Evolutionary conservation across 805 yeast species (phyloP).

Genomic region (Saccharomycopsis sp.): DNA sequence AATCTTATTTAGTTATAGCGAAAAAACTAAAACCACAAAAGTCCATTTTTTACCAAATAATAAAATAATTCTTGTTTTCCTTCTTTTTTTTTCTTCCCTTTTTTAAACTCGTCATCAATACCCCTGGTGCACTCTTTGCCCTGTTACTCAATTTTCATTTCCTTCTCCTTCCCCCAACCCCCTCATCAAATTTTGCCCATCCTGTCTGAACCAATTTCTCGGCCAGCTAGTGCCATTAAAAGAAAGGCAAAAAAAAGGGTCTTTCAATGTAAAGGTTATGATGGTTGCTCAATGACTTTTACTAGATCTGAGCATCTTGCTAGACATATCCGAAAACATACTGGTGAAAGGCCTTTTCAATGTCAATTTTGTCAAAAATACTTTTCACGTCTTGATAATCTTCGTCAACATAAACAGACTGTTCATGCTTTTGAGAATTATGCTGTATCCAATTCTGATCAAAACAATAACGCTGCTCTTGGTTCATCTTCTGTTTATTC

Average conservation of each 20-base stretch:
- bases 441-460: neutral
- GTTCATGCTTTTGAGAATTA: constrained; percentile 39
- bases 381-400: constrained; percentile 77
- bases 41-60: no score
- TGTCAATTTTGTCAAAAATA: constrained; percentile 74
- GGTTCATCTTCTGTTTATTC: no score
- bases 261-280: constrained; percentile 79
- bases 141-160: no score
- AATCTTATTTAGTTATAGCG: no score
- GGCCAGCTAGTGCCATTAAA: constrained; percentile 18
- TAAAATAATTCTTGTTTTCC: no score
- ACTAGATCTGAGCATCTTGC: constrained; percentile 89
- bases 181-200: no score
- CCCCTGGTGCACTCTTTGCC: no score
- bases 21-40: no score
- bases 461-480: constrained; percentile 1
- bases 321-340: constrained; percentile 84
- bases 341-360: constrained; percentile 88
- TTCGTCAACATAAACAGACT: constrained; percentile 86
- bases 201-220: no score
- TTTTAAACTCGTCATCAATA: no score
- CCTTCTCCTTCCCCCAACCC: no score
- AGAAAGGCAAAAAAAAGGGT: constrained; percentile 48
- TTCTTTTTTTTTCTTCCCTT: no score
- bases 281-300: constrained; percentile 80